Conservation (phyloP, 768 basidiomycete genomes). For the Suillus clintonianus region DNA sequence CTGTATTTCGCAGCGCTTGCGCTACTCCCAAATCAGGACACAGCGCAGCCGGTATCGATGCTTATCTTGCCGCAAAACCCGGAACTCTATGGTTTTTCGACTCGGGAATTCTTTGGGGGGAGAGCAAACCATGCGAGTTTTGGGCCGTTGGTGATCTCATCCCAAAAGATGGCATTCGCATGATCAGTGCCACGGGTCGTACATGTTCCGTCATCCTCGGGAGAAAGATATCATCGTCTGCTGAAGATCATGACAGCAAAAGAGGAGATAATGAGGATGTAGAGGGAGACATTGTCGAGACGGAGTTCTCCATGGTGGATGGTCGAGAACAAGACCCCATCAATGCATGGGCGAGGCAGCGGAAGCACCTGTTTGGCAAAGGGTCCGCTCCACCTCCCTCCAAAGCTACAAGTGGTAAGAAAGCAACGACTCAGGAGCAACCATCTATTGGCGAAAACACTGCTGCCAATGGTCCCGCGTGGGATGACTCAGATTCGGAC, state of each 20-base stretch:
- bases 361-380: slow-evolving; percentile 58
- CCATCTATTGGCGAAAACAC: slow-evolving; percentile 5
- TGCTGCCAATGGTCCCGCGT: slow-evolving; percentile 26
- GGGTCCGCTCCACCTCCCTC: background rate
- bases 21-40: slow-evolving; percentile 32
- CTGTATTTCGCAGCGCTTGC: slow-evolving; percentile 59
- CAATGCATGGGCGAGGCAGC: slow-evolving; percentile 61
- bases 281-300: slow-evolving; percentile 54
- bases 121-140: slow-evolving; percentile 77
- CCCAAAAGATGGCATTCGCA: slow-evolving; percentile 49
- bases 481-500: slow-evolving; percentile 37
- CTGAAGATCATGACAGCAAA: background rate
- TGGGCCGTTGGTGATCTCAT: slow-evolving; percentile 66
- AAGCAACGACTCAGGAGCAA: slow-evolving; percentile 1
- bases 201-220: slow-evolving; percentile 64
- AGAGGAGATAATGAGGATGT: slow-evolving; percentile 36
- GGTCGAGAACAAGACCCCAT: slow-evolving; percentile 68
- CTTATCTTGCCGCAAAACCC: slow-evolving; percentile 69
- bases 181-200: slow-evolving; percentile 65
- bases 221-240: slow-evolving; percentile 27
- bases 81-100: slow-evolving; percentile 75
- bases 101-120: slow-evolving; percentile 71
- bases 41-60: slow-evolving; percentile 64
- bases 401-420: slow-evolving; percentile 4
- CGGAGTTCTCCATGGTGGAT: slow-evolving; percentile 73